Conservation (phyloP, 108 stramenopile species). For the Fragilariopsis cylindrus region DNA sequence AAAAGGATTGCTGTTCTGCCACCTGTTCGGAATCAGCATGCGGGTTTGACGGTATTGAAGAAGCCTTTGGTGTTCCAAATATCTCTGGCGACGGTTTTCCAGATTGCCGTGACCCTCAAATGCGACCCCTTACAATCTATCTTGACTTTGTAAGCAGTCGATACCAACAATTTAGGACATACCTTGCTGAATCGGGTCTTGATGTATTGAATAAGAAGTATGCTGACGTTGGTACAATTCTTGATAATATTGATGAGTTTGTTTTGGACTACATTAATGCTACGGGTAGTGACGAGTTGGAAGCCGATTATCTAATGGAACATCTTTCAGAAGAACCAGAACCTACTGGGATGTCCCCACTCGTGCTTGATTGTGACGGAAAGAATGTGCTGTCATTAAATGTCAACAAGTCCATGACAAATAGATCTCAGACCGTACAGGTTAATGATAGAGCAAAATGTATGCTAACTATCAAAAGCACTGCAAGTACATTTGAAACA, state of each 20-base stretch:
- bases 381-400: not conserved
- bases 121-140: constrained; percentile 1
- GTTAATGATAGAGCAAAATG: not conserved
- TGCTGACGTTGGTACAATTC: too few species aligned
- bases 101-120: not conserved
- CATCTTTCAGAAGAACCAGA: not conserved
- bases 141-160: not conserved
- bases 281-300: not conserved
- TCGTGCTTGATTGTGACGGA: not conserved
- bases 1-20: constrained; percentile 6
- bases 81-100: not conserved
- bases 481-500: not conserved
- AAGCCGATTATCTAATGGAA: not conserved
- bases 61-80: not conserved
- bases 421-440: not conserved
- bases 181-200: too few species aligned
- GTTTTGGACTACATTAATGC: too few species aligned
- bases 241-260: too few species aligned
- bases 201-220: not conserved
- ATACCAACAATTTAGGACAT: not conserved
- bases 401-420: not conserved
- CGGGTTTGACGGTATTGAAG: not conserved
- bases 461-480: not conserved
- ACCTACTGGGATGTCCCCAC: not conserved
- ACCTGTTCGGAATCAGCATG: not conserved